Evolutionary conservation across 768 basidiomycete species (phyloP).

Genomic region (Termitomyces sp.): DNA sequence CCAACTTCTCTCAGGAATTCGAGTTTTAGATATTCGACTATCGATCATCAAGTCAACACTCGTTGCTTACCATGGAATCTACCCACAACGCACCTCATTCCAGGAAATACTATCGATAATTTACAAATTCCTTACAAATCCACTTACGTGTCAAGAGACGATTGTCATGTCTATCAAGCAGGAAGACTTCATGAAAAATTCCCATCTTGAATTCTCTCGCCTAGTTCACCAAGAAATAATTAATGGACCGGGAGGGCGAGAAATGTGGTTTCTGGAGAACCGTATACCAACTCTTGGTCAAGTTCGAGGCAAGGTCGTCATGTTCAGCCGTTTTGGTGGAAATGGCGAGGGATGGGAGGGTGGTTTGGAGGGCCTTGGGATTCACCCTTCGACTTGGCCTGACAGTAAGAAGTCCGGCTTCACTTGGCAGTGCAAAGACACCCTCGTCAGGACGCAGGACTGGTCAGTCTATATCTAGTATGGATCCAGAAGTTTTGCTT

Average conservation of each 20-base stretch:
- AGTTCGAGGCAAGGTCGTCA: constrained; percentile 76
- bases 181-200: constrained; percentile 56
- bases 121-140: constrained; percentile 56
- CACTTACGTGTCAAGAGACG: constrained; percentile 58
- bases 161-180: constrained; percentile 88
- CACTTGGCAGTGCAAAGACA: constrained; percentile 69
- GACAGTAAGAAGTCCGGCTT: constrained; percentile 72
- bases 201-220: constrained; percentile 48
- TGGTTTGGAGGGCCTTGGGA: constrained; percentile 67
- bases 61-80: constrained; percentile 74
- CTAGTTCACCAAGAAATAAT: constrained; percentile 63
- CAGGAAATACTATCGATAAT: constrained; percentile 55
- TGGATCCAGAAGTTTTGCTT: neutral
- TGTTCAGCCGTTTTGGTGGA: constrained; percentile 84
- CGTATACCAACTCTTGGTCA: constrained; percentile 77
- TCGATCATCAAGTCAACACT: constrained; percentile 57
- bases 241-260: constrained; percentile 43
- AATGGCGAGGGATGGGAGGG: constrained; percentile 65
- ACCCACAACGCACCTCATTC: constrained; percentile 67
- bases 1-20: constrained; percentile 75
- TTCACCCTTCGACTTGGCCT: constrained; percentile 87
- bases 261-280: constrained; percentile 82
- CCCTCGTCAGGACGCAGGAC: constrained; percentile 73
- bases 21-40: constrained; percentile 78
- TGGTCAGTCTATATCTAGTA: constrained; percentile 46